These are phyloP conservation scores for Albatrellus sp. DNA, from an alignment of 1,284 basidiomycete species.

Conservation along the genomic window DNA sequence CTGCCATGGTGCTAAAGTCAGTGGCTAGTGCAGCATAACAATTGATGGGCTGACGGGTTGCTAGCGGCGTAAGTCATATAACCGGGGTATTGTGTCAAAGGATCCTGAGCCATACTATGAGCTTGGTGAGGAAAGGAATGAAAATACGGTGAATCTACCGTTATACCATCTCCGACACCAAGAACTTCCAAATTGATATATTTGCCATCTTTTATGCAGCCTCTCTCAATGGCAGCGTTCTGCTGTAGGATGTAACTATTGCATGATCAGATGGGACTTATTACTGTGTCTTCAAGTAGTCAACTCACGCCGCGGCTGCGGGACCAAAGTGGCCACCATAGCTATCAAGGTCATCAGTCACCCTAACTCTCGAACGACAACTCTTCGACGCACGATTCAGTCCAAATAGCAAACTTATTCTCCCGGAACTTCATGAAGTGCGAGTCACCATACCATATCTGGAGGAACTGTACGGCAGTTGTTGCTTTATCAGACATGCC, in stretches of 20 bases:
- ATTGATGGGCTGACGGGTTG: conserved; percentile 22
- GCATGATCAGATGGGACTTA: not conserved
- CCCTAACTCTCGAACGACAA: not conserved
- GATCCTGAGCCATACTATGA: conserved; percentile 31
- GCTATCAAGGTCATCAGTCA: conserved; percentile 15
- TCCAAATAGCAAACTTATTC: conserved; percentile 47
- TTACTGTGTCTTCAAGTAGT: conserved; percentile 28
- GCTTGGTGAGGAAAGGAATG: not conserved
- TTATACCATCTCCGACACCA: conserved; percentile 53
- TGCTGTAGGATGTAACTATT: conserved; percentile 43
- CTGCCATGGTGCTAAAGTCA: not conserved
- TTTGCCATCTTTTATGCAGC: conserved; percentile 32
- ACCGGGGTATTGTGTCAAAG: conserved; percentile 42
- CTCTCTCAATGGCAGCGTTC: conserved; percentile 43
- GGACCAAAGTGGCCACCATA: conserved; percentile 59
- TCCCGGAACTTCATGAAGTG: conserved; percentile 40
- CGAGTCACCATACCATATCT: conserved; percentile 50
- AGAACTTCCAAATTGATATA: conserved; percentile 50
- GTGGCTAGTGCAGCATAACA: not conserved
- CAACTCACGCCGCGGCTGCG: conserved; percentile 45
- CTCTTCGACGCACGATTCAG: conserved; percentile 35
- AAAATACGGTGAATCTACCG: conserved; percentile 22
- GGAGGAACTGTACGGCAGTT: conserved; percentile 36
- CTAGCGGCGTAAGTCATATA: conserved; percentile 40
- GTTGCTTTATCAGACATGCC: not conserved